phyloP scores from a whole-genome alignment of 2,329 filamentous ascomycete genomes.

The Alternaria longipes region DNA sequence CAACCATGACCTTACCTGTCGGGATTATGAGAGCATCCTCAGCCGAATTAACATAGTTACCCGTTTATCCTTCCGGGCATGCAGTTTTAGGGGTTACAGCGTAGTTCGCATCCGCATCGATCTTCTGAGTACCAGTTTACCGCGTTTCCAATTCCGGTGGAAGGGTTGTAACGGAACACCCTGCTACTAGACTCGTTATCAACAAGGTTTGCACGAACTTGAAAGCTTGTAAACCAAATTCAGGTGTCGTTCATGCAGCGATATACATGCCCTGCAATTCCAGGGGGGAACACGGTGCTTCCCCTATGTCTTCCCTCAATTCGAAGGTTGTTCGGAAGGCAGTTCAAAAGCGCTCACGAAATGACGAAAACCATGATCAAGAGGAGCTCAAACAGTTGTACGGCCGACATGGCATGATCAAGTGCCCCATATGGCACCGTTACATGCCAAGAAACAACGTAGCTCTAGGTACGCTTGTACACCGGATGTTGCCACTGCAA shows the following conservation, averaged over 20 bases:
- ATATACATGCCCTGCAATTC: not conserved
- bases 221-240: not conserved
- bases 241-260: not conserved
- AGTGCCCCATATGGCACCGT: not conserved
- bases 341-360: not conserved
- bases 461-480: not conserved
- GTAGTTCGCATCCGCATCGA: not conserved
- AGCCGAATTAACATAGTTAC: not conserved
- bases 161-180: too few species aligned
- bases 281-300: not conserved
- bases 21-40: not conserved
- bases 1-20: not conserved
- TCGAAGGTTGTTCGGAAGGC: not conserved
- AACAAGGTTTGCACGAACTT: not conserved
- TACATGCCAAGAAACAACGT: not conserved
- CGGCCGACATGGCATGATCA: not conserved
- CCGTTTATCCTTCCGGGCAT: not conserved
- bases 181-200: not conserved
- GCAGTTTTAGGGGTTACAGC: not conserved
- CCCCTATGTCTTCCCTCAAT: not conserved
- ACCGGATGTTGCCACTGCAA: not conserved
- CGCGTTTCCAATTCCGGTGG: too few species aligned
- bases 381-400: not conserved
- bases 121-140: not conserved
- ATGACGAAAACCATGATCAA: not conserved